These are phyloP conservation scores for Phytophthora chlamydospora DNA, from an alignment of 352 stramenopile species.

Conservation along the genomic window DNA sequence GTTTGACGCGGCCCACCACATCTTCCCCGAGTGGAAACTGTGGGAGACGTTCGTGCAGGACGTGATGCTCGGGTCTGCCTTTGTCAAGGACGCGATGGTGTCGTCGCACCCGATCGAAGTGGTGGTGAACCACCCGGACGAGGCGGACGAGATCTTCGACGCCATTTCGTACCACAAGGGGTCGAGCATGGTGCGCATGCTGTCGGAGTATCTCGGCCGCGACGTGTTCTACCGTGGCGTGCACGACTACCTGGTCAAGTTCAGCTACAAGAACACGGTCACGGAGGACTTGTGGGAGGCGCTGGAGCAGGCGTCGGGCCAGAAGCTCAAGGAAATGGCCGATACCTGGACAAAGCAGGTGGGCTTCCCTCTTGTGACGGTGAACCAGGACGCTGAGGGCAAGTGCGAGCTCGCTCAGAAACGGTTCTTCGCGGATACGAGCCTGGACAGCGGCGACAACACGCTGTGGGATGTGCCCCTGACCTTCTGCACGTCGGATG, in stretches of 20 bases:
- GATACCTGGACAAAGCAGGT: conserved; percentile 95
- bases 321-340: conserved; percentile 93
- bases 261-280: conserved; percentile 96
- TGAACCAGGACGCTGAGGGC: conserved; percentile 70
- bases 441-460: conserved; percentile 64
- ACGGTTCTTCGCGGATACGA: conserved; percentile 93
- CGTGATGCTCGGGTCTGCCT: conserved; percentile 70
- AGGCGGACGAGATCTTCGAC: conserved; percentile 99
- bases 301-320: conserved; percentile 90
- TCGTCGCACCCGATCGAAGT: conserved; percentile 96
- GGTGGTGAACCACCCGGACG: conserved; percentile 90
- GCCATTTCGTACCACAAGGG: conserved; percentile 97
- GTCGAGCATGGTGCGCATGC: conserved; percentile 74
- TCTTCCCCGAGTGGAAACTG: conserved; percentile 95
- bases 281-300: conserved; percentile 96
- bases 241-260: conserved; percentile 93
- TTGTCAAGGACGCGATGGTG: conserved; percentile 93
- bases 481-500: conserved; percentile 60
- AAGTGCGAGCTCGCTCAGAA: conserved; percentile 86
- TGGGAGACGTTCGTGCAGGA: conserved; percentile 96
- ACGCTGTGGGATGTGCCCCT: conserved; percentile 91
- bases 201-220: conserved; percentile 71
- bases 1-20: conserved; percentile 91
- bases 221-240: conserved; percentile 87
- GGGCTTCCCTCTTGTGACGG: conserved; percentile 92